These are phyloP conservation scores for Anacardium occidentale DNA, from an alignment of 345 rosid species.

Conservation along the genomic window DNA sequence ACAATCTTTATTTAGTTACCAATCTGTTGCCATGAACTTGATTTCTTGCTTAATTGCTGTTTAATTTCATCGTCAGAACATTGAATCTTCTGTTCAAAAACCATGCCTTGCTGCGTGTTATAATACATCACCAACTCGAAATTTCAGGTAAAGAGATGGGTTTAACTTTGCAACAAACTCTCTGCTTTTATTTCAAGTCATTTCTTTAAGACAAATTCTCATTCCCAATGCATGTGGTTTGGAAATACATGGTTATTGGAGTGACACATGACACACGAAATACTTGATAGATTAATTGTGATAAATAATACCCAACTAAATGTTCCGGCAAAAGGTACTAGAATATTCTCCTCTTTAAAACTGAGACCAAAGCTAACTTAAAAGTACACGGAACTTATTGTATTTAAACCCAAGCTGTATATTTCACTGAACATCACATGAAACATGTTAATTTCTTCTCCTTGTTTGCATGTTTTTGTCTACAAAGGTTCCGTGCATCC, in stretches of 20 bases:
- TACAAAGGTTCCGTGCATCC: no score
- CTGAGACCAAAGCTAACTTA: not conserved
- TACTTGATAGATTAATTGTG: not conserved
- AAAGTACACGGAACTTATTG: no score
- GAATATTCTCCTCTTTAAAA: not conserved
- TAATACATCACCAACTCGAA: not conserved
- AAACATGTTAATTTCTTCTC: no score
- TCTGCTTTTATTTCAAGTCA: not conserved
- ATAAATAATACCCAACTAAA: not conserved
- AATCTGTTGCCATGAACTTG: constrained; percentile 5
- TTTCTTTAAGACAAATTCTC: not conserved
- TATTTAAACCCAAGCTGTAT: no score
- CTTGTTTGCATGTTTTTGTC: not conserved
- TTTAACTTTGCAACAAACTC: constrained; percentile 6
- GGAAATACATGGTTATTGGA: not conserved
- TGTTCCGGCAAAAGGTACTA: not conserved
- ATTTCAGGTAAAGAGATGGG: not conserved
- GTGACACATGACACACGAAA: not conserved
- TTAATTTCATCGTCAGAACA: no score
- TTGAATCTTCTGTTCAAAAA: not conserved
- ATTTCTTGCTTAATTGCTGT: constrained; percentile 15
- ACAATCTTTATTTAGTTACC: constrained; percentile 1
- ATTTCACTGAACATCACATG: no score
- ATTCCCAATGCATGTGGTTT: not conserved
- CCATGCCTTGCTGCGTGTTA: not conserved